These are phyloP conservation scores for Kwoniella dendrophila DNA, from an alignment of 768 basidiomycete genomes.

Conservation along the genomic window DNA sequence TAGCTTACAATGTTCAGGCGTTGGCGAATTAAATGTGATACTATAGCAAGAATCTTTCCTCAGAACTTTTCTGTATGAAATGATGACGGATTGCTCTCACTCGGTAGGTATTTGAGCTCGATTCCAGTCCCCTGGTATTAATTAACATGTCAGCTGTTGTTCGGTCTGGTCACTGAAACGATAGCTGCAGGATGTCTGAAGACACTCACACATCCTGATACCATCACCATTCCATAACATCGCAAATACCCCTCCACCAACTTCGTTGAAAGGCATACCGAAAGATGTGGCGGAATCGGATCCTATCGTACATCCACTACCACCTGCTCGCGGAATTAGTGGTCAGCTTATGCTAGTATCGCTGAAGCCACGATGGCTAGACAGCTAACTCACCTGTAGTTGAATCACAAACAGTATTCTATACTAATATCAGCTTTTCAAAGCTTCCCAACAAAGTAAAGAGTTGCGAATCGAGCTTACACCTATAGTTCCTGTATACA, in stretches of 20 bases:
- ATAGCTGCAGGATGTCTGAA: not conserved
- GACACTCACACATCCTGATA: constrained; percentile 59
- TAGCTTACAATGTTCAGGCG: constrained; percentile 38
- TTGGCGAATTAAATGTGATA: constrained; percentile 28
- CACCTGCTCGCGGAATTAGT: constrained; percentile 26
- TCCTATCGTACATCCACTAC: constrained; percentile 72
- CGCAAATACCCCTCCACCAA: constrained; percentile 80
- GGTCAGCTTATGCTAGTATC: not conserved
- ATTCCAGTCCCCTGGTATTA: constrained; percentile 48
- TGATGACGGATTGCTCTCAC: constrained; percentile 34
- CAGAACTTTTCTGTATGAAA: not conserved
- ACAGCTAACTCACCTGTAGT: constrained; percentile 29
- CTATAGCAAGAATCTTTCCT: constrained; percentile 18
- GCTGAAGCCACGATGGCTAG: not conserved
- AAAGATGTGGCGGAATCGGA: constrained; percentile 76
- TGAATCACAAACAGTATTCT: constrained; percentile 37
- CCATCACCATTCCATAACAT: constrained; percentile 83
- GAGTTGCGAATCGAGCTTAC: constrained; percentile 34
- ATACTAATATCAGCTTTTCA: not conserved
- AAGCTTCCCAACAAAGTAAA: too few species aligned
- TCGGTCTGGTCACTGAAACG: not conserved
- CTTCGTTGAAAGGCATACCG: constrained; percentile 76
- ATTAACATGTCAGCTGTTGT: not conserved
- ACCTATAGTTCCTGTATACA: constrained; percentile 38
- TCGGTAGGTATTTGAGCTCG: constrained; percentile 47